Evolutionary conservation across 352 stramenopile species (phyloP), one percentile per base, ranked within the genome.

Genomic region (Pythium vanterpoolii): DNA sequence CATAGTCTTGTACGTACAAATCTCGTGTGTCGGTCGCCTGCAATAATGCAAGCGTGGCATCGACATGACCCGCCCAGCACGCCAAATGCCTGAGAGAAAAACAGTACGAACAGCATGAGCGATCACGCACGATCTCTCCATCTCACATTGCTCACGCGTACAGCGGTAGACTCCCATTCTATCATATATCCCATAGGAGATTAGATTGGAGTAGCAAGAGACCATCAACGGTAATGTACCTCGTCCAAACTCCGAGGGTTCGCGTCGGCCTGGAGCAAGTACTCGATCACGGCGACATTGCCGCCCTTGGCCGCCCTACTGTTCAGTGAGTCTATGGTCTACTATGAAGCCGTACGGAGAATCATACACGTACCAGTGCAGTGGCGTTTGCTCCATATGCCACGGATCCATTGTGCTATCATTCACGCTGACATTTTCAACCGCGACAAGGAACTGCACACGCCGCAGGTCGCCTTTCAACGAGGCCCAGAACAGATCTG

Each of bases 101-200:
- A 4, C 19, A 9, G 16, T 2, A 26, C 30, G 18, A 18, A 16
- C 4, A 26, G 4, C 19, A 28, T 31, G 31, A 18, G 19, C 19
- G 19, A 43, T 4, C 26, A 8, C 28, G 1, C 5, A 27, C 14
- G 33, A 16, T 36, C 44, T 36, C 4, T 7, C 11, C 8, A 28
- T 18, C 40, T 42, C 40, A 27, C 44, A 16, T 30, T 16, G 9
- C 0, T 6, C 10, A 23, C 5, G 52, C 68, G 9, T 69, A 89
- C 82, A 92, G 51, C 28, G 82, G 79, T 42, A 89, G 72, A 48
- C 82, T 90, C 11, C 82, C 79, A 38, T 85, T 90, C 68, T 84
- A 33, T 38, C 24, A 9, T 7, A 19, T 27, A 43, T 26, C 27
- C 44, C 11, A 51, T 51, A 18, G 27, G 8, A 33, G 44, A 5